Evolutionary conservation across 2,329 filamentous ascomycete genomes (phyloP).

Genomic region (Xylaria sp.): DNA sequence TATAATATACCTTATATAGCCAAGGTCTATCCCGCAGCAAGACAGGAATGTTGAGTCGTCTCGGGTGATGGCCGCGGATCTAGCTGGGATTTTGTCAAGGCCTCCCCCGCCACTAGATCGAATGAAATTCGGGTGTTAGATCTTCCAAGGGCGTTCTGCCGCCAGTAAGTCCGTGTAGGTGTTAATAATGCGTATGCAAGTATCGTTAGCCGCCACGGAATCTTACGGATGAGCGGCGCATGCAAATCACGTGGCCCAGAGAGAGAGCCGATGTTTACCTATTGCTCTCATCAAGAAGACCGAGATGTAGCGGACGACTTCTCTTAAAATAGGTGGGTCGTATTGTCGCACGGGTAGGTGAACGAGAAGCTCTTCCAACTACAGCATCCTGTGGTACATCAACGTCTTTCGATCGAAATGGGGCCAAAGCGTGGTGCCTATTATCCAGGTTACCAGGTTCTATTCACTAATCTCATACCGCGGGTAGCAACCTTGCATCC

Average conservation of each 20-base stretch:
- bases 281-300: neutral
- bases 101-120: conserved; percentile 23
- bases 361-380: conserved; percentile 27
- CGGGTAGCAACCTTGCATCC: conserved; percentile 39
- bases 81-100: conserved; percentile 31
- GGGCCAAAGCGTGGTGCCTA: conserved; percentile 23
- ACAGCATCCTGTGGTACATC: conserved; percentile 36
- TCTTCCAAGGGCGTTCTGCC: neutral
- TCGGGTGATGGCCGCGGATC: conserved; percentile 39
- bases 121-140: conserved; percentile 16
- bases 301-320: conserved; percentile 18
- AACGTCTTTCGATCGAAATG: conserved; percentile 28
- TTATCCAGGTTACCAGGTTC: conserved; percentile 21
- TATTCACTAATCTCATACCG: conserved; percentile 30
- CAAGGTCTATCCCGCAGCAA: conserved; percentile 36
- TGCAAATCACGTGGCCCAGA: conserved; percentile 8
- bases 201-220: conserved; percentile 20
- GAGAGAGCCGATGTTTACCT: conserved; percentile 6
- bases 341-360: conserved; percentile 35
- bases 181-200: conserved; percentile 20
- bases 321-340: conserved; percentile 29
- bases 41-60: conserved; percentile 38
- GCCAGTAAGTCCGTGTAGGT: conserved; percentile 8
- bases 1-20: conserved; percentile 40
- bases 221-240: conserved; percentile 20